phyloP scores from a whole-genome alignment of 2,329 filamentous ascomycete genomes.

The Trichoderma breve region DNA sequence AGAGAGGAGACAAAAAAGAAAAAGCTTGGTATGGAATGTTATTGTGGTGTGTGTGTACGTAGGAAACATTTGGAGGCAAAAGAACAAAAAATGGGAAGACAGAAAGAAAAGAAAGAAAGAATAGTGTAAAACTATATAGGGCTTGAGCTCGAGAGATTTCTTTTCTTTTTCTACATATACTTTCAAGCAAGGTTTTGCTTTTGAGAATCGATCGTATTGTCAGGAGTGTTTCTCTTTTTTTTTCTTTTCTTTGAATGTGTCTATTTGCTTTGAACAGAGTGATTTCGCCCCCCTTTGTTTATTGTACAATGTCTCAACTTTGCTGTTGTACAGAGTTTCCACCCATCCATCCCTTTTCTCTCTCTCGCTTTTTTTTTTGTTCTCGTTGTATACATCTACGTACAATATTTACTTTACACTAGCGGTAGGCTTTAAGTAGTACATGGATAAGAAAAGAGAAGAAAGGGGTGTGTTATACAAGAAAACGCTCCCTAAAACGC shows the following conservation, averaged over 20 bases:
- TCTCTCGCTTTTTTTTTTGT: background rate
- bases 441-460: background rate
- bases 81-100: background rate
- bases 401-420: slow-evolving; percentile 10
- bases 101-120: background rate
- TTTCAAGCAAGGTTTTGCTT: background rate
- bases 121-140: background rate
- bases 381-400: background rate
- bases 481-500: background rate
- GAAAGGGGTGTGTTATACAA: slow-evolving; percentile 3
- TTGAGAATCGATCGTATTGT: background rate
- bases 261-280: background rate
- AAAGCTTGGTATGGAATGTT: background rate
- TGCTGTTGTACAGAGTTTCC: background rate
- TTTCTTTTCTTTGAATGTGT: background rate
- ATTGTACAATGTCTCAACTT: slow-evolving; percentile 4
- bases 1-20: background rate
- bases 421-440: background rate
- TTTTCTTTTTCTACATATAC: background rate
- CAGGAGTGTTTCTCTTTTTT: background rate
- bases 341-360: background rate
- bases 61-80: background rate
- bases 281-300: background rate
- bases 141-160: background rate
- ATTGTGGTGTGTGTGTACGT: background rate